Percentiles rank a stretch among this genome's conserved stretches.
phyloP scores from a whole-genome alignment of 176 grass and related monocot species.

The Ampelocalamus luodianensis region DNA sequence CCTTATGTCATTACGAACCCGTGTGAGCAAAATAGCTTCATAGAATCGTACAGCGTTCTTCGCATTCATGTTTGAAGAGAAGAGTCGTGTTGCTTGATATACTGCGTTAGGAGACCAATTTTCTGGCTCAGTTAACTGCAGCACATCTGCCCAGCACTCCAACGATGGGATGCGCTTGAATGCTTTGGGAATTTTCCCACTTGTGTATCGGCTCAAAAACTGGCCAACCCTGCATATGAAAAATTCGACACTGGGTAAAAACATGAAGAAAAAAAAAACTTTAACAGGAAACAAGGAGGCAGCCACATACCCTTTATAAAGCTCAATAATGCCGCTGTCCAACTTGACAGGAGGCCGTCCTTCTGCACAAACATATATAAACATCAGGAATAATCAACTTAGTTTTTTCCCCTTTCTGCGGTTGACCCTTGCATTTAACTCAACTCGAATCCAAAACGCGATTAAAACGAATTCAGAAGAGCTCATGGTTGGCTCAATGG shows the following conservation, averaged over 20 bases:
- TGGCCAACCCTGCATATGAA: conserved; percentile 69
- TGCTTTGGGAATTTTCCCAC: conserved; percentile 81
- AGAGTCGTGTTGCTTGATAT: conserved; percentile 86
- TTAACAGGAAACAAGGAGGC: neutral
- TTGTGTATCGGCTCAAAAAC: conserved; percentile 78
- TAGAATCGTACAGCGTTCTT: conserved; percentile 77
- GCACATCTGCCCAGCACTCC: conserved; percentile 74
- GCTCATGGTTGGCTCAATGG: neutral
- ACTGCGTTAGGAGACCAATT: conserved; percentile 93
- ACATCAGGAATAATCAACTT: conserved; percentile 7
- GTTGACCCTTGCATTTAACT: neutral
- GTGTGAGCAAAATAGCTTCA: conserved; percentile 74
- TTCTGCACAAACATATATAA: conserved; percentile 50
- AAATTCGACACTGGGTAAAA: conserved; percentile 16
- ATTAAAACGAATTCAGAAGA: neutral
- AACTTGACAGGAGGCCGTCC: conserved; percentile 61
- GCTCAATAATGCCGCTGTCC: conserved; percentile 59
- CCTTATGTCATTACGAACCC: conserved; percentile 84
- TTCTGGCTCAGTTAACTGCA: conserved; percentile 84
- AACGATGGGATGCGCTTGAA: conserved; percentile 83
- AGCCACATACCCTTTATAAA: conserved; percentile 67
- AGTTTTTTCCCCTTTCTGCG: neutral
- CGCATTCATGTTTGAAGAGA: conserved; percentile 83
- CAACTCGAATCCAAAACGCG: neutral
- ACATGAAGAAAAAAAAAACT: no score